phyloP scores from a whole-genome alignment of 1,139 yeast species.

The Yamadazyma friedrichii region DNA sequence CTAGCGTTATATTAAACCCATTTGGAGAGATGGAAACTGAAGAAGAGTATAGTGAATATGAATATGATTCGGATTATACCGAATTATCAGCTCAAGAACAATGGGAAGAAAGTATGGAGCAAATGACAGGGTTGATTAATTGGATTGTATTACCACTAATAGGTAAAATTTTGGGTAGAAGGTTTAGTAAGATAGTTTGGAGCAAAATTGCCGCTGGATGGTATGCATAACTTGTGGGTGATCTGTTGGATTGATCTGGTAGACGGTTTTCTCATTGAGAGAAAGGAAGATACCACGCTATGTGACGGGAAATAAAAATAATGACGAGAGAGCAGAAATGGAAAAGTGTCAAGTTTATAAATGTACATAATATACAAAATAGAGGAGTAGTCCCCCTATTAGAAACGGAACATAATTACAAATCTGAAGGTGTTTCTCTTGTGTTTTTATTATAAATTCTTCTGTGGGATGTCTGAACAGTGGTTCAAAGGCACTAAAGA shows the following conservation, averaged over 20 bases:
- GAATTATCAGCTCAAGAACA: conserved; percentile 58
- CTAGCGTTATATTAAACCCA: neutral
- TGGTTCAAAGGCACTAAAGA: no score
- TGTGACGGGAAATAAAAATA: no score
- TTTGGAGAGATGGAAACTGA: conserved; percentile 1
- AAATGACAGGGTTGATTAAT: conserved; percentile 55
- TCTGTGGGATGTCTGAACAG: no score
- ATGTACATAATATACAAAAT: conserved; percentile 2
- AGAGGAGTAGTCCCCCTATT: no score
- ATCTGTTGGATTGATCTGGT: neutral
- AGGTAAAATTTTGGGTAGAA: conserved; percentile 71
- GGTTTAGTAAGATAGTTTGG: conserved; percentile 49
- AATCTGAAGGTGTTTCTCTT: no score
- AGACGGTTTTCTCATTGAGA: neutral
- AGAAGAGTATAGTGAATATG: conserved; percentile 5
- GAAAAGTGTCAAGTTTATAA: neutral
- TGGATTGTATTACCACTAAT: conserved; percentile 64
- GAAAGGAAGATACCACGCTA: no score
- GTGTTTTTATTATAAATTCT: no score
- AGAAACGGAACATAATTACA: no score
- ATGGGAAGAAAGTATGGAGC: conserved; percentile 76
- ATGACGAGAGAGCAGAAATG: no score
- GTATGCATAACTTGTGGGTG: neutral
- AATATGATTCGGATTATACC: conserved; percentile 9
- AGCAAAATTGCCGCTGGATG: conserved; percentile 22